These are phyloP conservation scores for Colletotrichum tropicicola DNA, from an alignment of 2,329 filamentous ascomycete genomes.

Conservation along the genomic window DNA sequence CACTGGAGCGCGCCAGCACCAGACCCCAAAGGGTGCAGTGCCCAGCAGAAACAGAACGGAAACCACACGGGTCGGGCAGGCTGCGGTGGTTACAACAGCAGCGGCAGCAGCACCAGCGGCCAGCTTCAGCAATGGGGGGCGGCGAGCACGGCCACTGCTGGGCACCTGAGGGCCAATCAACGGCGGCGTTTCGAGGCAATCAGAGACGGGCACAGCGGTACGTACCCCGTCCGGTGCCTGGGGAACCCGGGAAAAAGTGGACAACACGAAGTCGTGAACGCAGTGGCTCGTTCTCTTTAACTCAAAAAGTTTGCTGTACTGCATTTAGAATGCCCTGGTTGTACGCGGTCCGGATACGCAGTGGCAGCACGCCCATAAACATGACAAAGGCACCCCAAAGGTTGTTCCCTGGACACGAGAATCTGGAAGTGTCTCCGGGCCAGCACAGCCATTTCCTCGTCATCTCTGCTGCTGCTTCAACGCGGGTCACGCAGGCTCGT, in stretches of 20 bases:
- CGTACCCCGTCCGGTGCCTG: constrained; percentile 21
- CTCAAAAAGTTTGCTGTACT: constrained; percentile 17
- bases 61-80: too few relatives aligned
- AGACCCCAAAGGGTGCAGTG: constrained; percentile 1
- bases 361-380: constrained; percentile 2
- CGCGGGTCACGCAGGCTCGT: neutral
- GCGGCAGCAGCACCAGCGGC: constrained; percentile 4
- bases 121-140: neutral
- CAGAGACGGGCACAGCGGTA: constrained; percentile 6
- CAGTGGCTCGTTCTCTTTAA: neutral
- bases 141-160: constrained; percentile 9
- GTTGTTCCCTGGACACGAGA: constrained; percentile 13
- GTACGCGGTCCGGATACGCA: too few relatives aligned
- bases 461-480: neutral
- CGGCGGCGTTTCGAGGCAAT: constrained; percentile 8
- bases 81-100: neutral
- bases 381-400: constrained; percentile 5
- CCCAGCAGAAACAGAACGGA: neutral
- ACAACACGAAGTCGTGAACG: constrained; percentile 14
- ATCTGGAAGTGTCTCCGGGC: constrained; percentile 15
- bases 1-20: constrained; percentile 21
- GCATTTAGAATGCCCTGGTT: too few relatives aligned
- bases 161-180: constrained; percentile 17
- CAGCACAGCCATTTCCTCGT: constrained; percentile 7
- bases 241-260: constrained; percentile 24